phyloP scores from a whole-genome alignment of 208 protist genomes.

The Acanthamoeba royreba region DNA sequence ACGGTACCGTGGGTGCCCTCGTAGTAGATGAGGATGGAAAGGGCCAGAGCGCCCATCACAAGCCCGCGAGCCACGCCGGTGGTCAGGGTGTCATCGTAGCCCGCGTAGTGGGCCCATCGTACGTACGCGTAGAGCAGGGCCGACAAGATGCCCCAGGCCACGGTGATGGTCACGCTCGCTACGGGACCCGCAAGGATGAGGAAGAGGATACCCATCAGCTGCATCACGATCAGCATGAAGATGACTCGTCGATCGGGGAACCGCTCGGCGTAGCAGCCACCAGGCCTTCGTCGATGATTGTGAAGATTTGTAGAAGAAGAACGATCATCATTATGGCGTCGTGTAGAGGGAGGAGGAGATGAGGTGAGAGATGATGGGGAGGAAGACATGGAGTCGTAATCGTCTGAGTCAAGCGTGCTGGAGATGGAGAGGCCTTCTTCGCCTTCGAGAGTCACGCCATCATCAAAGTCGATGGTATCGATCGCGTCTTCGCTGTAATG shows the following conservation, averaged over 20 bases:
- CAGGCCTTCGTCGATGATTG: no score
- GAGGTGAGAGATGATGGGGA: no score
- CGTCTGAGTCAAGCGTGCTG: no score
- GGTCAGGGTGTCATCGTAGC: constrained; percentile 2
- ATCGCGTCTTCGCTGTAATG: no score
- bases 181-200: not conserved
- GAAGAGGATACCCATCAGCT: not conserved
- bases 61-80: not conserved
- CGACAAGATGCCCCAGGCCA: not conserved
- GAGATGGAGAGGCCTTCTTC: no score
- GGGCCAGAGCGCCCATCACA: not conserved
- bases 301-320: no score
- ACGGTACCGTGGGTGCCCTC: constrained; percentile 13
- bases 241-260: not conserved
- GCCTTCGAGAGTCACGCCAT: no score
- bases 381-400: no score
- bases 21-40: constrained; percentile 29
- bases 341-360: no score
- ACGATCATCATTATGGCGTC: no score
- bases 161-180: not conserved
- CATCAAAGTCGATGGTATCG: no score
- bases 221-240: not conserved
- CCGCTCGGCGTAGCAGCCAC: not conserved
- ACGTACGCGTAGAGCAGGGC: not conserved
- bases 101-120: not conserved